phyloP scores from a whole-genome alignment of 495 filamentous ascomycete species.

The Cudoniella acicularis region DNA sequence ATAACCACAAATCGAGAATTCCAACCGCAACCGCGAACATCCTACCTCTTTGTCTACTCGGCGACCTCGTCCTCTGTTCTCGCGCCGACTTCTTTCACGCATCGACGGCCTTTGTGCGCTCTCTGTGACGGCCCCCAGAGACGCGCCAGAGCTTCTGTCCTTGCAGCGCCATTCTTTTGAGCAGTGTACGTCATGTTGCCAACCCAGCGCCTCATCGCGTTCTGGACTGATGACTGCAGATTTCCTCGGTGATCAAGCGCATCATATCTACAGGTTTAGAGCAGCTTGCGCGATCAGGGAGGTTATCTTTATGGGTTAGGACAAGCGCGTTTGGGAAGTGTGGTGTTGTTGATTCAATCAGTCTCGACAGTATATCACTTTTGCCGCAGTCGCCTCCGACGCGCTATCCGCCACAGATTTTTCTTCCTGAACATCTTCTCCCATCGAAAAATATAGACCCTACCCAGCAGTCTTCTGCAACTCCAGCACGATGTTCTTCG shows the following conservation, averaged over 20 bases:
- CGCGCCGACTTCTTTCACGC: constrained; percentile 8
- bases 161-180: constrained; percentile 23
- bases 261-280: constrained; percentile 18
- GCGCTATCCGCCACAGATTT: no score
- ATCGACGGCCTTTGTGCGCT: constrained; percentile 24
- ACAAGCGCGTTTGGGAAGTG: constrained; percentile 14
- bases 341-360: constrained; percentile 3
- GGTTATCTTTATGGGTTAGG: constrained; percentile 21
- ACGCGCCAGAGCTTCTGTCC: constrained; percentile 20
- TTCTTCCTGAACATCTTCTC: no score
- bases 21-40: background rate
- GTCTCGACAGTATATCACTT: background rate
- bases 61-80: constrained; percentile 13
- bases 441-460: no score
- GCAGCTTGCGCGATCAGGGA: constrained; percentile 10
- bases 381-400: background rate
- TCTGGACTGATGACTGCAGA: constrained; percentile 28
- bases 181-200: constrained; percentile 19
- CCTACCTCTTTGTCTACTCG: constrained; percentile 10
- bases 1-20: background rate
- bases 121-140: constrained; percentile 24
- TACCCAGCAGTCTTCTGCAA: background rate
- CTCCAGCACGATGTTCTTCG: constrained; percentile 76
- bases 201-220: constrained; percentile 20
- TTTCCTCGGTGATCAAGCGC: constrained; percentile 17